These are phyloP conservation scores for Microsporum ferrugineum DNA, from an alignment of 2,329 filamentous ascomycete genomes.

Conservation along the genomic window DNA sequence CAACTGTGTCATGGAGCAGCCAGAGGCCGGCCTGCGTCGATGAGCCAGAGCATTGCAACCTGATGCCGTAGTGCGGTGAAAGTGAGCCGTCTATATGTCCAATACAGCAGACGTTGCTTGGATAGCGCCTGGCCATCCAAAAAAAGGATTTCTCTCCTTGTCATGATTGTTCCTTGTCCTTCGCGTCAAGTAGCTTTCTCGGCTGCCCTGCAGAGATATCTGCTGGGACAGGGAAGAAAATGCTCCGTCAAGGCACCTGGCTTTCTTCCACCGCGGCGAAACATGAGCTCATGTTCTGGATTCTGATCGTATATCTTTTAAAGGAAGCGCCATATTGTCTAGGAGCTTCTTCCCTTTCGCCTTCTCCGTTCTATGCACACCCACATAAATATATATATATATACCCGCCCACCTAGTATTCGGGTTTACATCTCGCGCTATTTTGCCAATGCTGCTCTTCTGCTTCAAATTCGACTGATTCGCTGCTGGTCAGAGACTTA, in stretches of 20 bases:
- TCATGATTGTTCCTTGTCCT: background rate
- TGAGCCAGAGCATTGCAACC: too few relatives aligned
- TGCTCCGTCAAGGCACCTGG: constrained; percentile 1
- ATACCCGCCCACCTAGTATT: background rate
- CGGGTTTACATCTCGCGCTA: background rate
- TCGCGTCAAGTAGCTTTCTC: constrained; percentile 4
- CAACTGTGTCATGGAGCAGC: background rate
- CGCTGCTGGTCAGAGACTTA: background rate
- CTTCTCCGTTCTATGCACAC: background rate
- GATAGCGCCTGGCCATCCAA: background rate
- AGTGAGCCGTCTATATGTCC: too few relatives aligned
- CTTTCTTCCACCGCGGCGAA: background rate
- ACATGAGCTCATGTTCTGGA: background rate
- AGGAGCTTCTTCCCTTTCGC: background rate
- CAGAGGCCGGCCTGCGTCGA: too few relatives aligned
- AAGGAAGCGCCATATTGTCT: background rate
- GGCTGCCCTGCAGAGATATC: background rate
- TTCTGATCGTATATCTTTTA: constrained; percentile 4
- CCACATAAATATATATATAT: background rate
- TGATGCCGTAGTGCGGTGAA: too few relatives aligned
- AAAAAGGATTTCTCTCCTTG: background rate
- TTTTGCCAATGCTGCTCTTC: background rate
- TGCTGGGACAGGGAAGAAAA: background rate
- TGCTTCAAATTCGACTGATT: background rate
- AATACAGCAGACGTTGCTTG: background rate